phyloP scores from a whole-genome alignment of 1,139 yeast species.

The Kodamaea arcana region DNA sequence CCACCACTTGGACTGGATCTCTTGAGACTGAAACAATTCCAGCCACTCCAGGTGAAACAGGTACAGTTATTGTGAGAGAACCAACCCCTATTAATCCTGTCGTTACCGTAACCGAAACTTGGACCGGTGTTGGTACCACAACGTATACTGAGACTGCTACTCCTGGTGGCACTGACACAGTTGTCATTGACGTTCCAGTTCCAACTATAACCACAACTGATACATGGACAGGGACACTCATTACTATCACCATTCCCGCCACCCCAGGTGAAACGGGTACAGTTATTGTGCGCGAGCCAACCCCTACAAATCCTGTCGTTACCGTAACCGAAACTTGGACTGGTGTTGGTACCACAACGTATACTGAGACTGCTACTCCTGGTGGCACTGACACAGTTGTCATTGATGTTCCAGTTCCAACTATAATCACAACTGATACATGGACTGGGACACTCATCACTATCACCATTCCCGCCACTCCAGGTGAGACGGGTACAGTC shows the following conservation, averaged over 20 bases:
- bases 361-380: conserved; percentile 1
- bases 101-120: conserved; percentile 7
- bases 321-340: background rate
- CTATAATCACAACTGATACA: conserved; percentile 7
- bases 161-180: conserved; percentile 8
- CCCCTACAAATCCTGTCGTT: conserved; percentile 4
- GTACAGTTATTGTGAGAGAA: conserved; percentile 11
- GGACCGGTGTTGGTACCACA: conserved; percentile 8
- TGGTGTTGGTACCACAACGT: conserved; percentile 3
- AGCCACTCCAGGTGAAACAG: conserved; percentile 1
- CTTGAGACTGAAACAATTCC: conserved; percentile 2
- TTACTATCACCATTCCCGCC: conserved; percentile 2
- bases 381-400: conserved; percentile 1
- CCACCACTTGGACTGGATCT: conserved; percentile 5
- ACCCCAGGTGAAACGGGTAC: conserved; percentile 5
- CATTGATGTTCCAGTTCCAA: conserved; percentile 5
- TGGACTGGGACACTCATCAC: conserved; percentile 8
- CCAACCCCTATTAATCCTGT: conserved; percentile 10
- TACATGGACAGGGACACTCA: conserved; percentile 8
- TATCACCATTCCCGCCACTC: conserved; percentile 1
- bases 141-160: conserved; percentile 7
- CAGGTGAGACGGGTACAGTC: conserved; percentile 6
- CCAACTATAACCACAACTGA: conserved; percentile 8
- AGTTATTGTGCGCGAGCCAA: conserved; percentile 12
- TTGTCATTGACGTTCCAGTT: conserved; percentile 11